Percentiles rank a stretch among this genome's conserved stretches.
These are phyloP conservation scores for Aspergillus baeticus DNA, from an alignment of 495 filamentous ascomycete genomes.

Conservation along the genomic window DNA sequence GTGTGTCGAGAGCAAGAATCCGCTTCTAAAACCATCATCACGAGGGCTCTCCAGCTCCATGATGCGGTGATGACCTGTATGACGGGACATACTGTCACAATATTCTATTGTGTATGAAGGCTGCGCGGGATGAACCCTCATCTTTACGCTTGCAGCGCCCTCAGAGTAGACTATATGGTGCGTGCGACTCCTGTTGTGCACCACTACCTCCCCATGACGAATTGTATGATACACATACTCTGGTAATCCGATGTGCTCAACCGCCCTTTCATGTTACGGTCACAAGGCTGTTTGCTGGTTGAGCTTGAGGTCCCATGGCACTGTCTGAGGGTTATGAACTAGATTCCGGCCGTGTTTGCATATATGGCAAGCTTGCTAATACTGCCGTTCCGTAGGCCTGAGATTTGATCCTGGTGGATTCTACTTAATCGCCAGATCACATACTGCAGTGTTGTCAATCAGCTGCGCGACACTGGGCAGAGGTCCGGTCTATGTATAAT, in stretches of 20 bases:
- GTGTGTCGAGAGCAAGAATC: constrained; percentile 79
- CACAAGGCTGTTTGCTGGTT: constrained; percentile 50
- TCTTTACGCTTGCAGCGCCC: neutral
- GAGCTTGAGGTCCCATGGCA: constrained; percentile 70
- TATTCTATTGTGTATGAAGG: neutral
- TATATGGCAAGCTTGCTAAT: neutral
- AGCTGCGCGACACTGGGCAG: too few species aligned
- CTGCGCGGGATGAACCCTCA: neutral
- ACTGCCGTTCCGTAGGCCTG: neutral
- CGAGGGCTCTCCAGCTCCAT: constrained; percentile 93
- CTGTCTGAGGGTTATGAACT: constrained; percentile 55
- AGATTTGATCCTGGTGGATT: too few species aligned
- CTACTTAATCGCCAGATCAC: too few species aligned
- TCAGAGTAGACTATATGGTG: constrained; percentile 8
- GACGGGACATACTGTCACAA: constrained; percentile 59
- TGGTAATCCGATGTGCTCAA: constrained; percentile 79
- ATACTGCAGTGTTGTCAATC: too few species aligned
- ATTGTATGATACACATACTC: constrained; percentile 53
- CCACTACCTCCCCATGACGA: constrained; percentile 51
- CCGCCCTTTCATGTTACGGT: constrained; percentile 54
- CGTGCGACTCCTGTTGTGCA: constrained; percentile 1
- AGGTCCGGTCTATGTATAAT: too few species aligned
- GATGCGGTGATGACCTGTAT: constrained; percentile 98
- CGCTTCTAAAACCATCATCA: constrained; percentile 99
- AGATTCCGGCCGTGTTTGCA: neutral